Evolutionary conservation across 441 rosid species (phyloP).

Genomic region (Theobroma grandiflorum): DNA sequence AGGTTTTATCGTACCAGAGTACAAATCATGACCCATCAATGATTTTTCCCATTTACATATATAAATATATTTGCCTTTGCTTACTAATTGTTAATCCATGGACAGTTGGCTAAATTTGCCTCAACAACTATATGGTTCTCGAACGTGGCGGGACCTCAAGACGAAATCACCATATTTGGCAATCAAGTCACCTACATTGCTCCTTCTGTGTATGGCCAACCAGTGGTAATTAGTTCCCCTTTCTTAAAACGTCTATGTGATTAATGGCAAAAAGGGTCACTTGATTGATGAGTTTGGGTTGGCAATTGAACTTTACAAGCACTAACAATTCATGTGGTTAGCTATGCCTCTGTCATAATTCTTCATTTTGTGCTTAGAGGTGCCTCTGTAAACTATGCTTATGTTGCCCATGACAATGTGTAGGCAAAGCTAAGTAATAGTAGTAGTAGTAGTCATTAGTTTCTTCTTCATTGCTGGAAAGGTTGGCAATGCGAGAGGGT

Average conservation of each 20-base stretch:
- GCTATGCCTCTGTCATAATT: conserved; percentile 27
- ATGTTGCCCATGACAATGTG: neutral
- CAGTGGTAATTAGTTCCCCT: conserved; percentile 23
- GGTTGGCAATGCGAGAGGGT: conserved; percentile 15
- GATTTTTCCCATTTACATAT: neutral
- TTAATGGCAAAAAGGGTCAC: no score
- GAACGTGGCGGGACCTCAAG: conserved; percentile 36
- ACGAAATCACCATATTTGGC: conserved; percentile 32
- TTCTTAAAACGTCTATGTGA: neutral
- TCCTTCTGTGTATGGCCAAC: conserved; percentile 34
- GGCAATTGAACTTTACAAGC: conserved; percentile 32
- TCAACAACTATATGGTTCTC: conserved; percentile 34
- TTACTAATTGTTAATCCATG: no score
- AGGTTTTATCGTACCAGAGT: conserved; percentile 26
- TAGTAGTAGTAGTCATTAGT: neutral
- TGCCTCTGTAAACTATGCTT: no score
- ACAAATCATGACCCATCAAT: neutral
- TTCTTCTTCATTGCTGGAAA: neutral
- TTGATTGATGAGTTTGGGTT: no score
- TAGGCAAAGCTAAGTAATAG: neutral
- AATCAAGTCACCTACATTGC: conserved; percentile 38
- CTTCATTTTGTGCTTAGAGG: no score
- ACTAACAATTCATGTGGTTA: conserved; percentile 48
- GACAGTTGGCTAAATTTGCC: neutral
- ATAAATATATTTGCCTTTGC: no score